Percentiles rank a stretch among this genome's conserved stretches.
Evolutionary conservation across 2,329 filamentous ascomycete genomes (phyloP).

Genomic region (Ceratocystiopsis minuta): DNA sequence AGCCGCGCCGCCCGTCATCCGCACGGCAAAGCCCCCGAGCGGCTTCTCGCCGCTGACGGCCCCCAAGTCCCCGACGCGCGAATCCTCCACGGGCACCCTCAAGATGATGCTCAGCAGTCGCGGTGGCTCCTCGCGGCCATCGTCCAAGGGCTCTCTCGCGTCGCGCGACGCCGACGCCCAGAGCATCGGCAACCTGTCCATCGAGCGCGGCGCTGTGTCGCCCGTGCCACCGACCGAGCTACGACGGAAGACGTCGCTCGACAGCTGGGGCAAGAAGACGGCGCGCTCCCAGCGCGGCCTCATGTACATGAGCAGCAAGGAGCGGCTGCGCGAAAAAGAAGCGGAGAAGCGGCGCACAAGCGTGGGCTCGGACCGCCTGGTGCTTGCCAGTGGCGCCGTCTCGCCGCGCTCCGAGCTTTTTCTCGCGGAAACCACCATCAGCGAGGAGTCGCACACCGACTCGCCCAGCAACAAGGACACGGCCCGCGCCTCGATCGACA

Average conservation of each 20-base stretch:
- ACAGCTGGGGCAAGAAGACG: conserved; percentile 44
- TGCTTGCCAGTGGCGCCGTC: conserved; percentile 13
- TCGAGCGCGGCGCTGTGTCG: conserved; percentile 35
- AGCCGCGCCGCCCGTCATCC: conserved; percentile 52
- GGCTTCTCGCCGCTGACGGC: conserved; percentile 57
- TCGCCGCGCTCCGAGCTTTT: conserved; percentile 27
- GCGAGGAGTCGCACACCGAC: conserved; percentile 31
- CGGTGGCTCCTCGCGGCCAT: conserved; percentile 32
- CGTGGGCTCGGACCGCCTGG: conserved; percentile 19
- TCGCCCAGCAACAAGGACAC: conserved; percentile 12
- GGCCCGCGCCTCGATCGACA: conserved; percentile 12
- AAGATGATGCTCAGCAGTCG: conserved; percentile 38
- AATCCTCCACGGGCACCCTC: conserved; percentile 27
- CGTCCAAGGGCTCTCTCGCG: conserved; percentile 36
- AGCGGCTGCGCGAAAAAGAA: conserved; percentile 45
- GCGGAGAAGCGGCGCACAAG: conserved; percentile 39
- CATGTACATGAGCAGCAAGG: conserved; percentile 59
- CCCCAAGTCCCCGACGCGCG: conserved; percentile 33
- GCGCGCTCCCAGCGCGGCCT: conserved; percentile 36
- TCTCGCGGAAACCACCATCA: conserved; percentile 34
- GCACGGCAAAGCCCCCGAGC: conserved; percentile 65
- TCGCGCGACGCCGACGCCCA: conserved; percentile 39
- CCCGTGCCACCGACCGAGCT: conserved; percentile 25
- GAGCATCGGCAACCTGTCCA: conserved; percentile 46
- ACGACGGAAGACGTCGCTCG: conserved; percentile 33